These are phyloP conservation scores for Populus trichocarpa DNA, from an alignment of 441 rosid species.

Conservation along the genomic window DNA sequence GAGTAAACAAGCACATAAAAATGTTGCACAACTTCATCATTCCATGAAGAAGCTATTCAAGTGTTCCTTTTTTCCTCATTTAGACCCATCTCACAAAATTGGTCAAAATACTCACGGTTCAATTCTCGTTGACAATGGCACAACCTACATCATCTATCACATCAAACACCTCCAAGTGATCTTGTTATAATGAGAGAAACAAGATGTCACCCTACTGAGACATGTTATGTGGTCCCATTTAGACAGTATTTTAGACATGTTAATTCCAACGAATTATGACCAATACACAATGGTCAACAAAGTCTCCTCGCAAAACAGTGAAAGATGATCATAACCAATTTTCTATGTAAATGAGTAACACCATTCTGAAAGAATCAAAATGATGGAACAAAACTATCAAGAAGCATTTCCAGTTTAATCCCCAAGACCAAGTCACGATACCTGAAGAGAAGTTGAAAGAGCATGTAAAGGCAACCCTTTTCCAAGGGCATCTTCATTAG, in stretches of 20 bases:
- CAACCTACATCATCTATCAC: not conserved
- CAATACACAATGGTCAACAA: not conserved
- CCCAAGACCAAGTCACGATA: slow-evolving; percentile 18
- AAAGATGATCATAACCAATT: not conserved
- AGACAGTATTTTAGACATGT: not conserved
- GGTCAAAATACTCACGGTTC: not conserved
- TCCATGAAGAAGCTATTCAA: not conserved
- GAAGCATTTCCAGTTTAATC: not conserved
- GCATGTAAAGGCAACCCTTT: slow-evolving; percentile 66
- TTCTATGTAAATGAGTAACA: not conserved
- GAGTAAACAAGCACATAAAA: not conserved
- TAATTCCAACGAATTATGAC: not conserved
- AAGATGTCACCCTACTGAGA: not conserved
- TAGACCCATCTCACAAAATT: not conserved
- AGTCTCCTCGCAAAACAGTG: not conserved
- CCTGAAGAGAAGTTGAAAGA: slow-evolving; percentile 89
- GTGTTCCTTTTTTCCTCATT: not conserved
- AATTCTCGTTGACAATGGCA: not conserved
- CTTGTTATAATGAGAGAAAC: not conserved
- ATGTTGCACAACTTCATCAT: not conserved
- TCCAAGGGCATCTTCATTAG: slow-evolving; percentile 48
- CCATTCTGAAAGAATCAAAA: not conserved
- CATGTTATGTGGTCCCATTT: not conserved
- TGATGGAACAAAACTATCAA: not conserved
- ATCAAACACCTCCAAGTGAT: not conserved